Evolutionary conservation across 371 early-diverging fungal species (phyloP).

Genomic region (Capillidium heterosporum): DNA sequence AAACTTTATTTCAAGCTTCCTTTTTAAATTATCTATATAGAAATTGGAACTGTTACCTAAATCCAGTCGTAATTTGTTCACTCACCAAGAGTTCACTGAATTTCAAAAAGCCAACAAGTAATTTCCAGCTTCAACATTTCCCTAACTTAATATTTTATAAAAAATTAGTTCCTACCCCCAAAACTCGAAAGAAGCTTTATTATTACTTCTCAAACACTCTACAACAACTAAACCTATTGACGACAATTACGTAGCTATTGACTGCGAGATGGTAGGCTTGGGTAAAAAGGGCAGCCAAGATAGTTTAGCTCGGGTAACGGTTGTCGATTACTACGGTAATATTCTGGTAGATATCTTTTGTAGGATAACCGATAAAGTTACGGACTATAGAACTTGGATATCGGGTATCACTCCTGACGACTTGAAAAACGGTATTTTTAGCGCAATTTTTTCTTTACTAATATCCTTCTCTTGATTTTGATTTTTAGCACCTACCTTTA

Average conservation of each 20-base stretch:
- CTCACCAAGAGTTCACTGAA: no score
- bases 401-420: slow-evolving; percentile 81
- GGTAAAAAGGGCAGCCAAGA: slow-evolving; percentile 62
- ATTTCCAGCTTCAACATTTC: no score
- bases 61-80: no score
- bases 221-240: slow-evolving; percentile 12
- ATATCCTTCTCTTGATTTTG: neutral
- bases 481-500: slow-evolving; percentile 27
- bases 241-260: slow-evolving; percentile 82
- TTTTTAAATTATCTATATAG: no score
- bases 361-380: slow-evolving; percentile 56
- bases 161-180: no score
- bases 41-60: no score
- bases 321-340: slow-evolving; percentile 88
- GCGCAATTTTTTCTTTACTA: neutral
- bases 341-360: slow-evolving; percentile 73
- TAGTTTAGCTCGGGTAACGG: slow-evolving; percentile 71
- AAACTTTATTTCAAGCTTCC: no score
- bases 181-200: no score
- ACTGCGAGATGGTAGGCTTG: slow-evolving; percentile 98
- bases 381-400: slow-evolving; percentile 82
- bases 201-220: neutral
- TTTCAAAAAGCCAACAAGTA: no score
- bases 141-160: no score
- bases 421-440: slow-evolving; percentile 25